A percentile compares a stretch with the other conserved stretches of the same genome.
Conservation (phyloP, 495 filamentous ascomycete genomes). For the Staphylotrichum tortipilum region DNA sequence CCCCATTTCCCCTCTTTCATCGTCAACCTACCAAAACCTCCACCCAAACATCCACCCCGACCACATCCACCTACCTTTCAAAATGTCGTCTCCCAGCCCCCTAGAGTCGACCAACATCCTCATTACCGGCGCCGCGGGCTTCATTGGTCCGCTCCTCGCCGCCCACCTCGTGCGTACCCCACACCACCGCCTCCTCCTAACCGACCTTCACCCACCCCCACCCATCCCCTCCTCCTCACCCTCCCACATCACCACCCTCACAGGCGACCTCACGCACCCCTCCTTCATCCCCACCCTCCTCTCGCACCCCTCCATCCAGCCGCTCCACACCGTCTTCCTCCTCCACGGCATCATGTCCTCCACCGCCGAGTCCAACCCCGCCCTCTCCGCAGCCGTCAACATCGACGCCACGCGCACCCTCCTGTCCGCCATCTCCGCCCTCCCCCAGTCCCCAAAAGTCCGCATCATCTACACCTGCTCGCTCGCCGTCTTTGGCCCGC, state of each 20-base stretch:
- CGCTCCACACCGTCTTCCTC: slow-evolving; percentile 58
- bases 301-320: slow-evolving; percentile 23
- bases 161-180: slow-evolving; percentile 50
- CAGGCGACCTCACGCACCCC: slow-evolving; percentile 55
- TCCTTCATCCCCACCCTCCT: slow-evolving; percentile 42
- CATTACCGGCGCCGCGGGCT: slow-evolving; percentile 65
- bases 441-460: slow-evolving; percentile 21
- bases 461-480: slow-evolving; percentile 53
- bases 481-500: slow-evolving; percentile 35
- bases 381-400: slow-evolving; percentile 65
- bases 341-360: slow-evolving; percentile 85
- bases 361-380: slow-evolving; percentile 65
- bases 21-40: no score
- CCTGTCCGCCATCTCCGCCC: slow-evolving; percentile 26
- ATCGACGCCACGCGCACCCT: slow-evolving; percentile 52
- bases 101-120: slow-evolving; percentile 49
- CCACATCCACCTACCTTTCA: neutral
- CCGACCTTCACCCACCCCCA: slow-evolving; percentile 54
- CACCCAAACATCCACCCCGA: no score
- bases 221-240: slow-evolving; percentile 40
- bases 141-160: slow-evolving; percentile 61
- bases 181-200: slow-evolving; percentile 50
- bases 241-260: slow-evolving; percentile 47
- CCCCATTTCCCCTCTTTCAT: no score
- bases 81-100: neutral